Evolutionary conservation across 352 stramenopile genomes (phyloP).

Genomic region (Phytophthora gonapodyides): DNA sequence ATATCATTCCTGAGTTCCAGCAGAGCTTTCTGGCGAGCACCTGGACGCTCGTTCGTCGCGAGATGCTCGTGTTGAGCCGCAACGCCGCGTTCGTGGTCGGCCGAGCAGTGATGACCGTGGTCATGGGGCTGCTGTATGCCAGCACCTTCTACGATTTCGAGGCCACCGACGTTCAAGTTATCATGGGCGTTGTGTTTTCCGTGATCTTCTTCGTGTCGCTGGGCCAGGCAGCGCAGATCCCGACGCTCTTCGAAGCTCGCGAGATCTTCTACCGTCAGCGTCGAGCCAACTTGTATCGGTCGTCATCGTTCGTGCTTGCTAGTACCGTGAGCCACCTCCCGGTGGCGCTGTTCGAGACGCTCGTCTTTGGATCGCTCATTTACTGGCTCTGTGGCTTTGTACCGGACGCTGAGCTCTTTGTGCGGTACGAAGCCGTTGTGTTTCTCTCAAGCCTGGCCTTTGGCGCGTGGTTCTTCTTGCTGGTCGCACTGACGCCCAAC

Average conservation of each 20-base stretch:
- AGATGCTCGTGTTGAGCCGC: slow-evolving; percentile 57
- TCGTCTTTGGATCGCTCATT: slow-evolving; percentile 78
- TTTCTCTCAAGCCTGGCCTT: slow-evolving; percentile 55
- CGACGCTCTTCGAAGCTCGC: slow-evolving; percentile 77
- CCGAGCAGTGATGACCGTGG: slow-evolving; percentile 43
- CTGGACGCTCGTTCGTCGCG: slow-evolving; percentile 43
- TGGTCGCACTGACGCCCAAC: slow-evolving; percentile 43
- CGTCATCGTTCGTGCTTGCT: slow-evolving; percentile 71
- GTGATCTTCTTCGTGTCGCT: slow-evolving; percentile 78
- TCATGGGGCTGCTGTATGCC: slow-evolving; percentile 52
- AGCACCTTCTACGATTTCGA: slow-evolving; percentile 53
- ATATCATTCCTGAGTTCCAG: slow-evolving; percentile 53
- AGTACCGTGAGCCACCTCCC: slow-evolving; percentile 43
- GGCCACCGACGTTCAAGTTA: slow-evolving; percentile 39
- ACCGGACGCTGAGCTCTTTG: slow-evolving; percentile 34
- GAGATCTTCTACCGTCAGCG: slow-evolving; percentile 51
- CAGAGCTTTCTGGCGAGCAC: slow-evolving; percentile 37
- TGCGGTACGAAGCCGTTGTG: slow-evolving; percentile 48
- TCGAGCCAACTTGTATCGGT: slow-evolving; percentile 53
- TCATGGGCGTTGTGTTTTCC: slow-evolving; percentile 85
- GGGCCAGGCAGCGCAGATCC: slow-evolving; percentile 71
- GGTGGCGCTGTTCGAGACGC: slow-evolving; percentile 56
- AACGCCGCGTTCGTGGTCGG: slow-evolving; percentile 48
- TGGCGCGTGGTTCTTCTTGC: slow-evolving; percentile 48
- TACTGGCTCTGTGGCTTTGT: slow-evolving; percentile 82